Evolutionary conservation across 2,329 filamentous ascomycete species (phyloP), one percentile per base, ranked within the genome.

Genomic region (Hymenoscyphus repandus): DNA sequence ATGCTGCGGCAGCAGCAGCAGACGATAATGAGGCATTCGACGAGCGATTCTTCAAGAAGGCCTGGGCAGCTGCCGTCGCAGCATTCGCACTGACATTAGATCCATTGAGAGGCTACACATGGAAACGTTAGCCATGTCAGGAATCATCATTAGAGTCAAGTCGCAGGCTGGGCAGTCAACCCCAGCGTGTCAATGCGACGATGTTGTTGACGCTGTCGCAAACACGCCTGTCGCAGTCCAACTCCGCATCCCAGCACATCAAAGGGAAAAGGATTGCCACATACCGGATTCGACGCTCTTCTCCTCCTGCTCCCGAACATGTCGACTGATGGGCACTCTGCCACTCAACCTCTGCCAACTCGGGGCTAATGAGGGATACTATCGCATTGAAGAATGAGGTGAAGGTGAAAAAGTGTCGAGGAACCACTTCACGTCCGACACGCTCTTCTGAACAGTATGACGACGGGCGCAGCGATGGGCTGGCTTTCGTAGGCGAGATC

Each of bases 1-100:
- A 77, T 42, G 91, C 91, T 27, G 90, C 84, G 13, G 90, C 90
- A 6, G 92, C 91, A 11, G 92, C 92, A 6, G 91, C 88, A 33
- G 87, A 85, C 37, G 91, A 95, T 39, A 96, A 76, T 52, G 81
- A 82, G 53, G 73, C 74, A 68, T 79, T 79, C 60, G 84, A 79
- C 61, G 78, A 69, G 68, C 80, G 77, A 64, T 78, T 83, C 60
- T 80, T 83, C 64, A 86, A 77, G 69, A 92, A 95, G 52, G 90
- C 91, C 67, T 88, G 86, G 54, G 82, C 82, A 53, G 91, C 90
- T 50, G 90, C 90, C 42, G 86, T 83, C 49, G 90, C 82, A 51
- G 89, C 90, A 63, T 84, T 85, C 50, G 87, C 77, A 64, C 83
- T 84, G 45, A 82, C 82, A 50, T 83, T 83, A 51, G 79, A 74